A percentile compares a stretch with the other conserved stretches of the same genome.
Conservation (phyloP, 495 filamentous ascomycete species). For the Hypoxylon intermedium region DNA sequence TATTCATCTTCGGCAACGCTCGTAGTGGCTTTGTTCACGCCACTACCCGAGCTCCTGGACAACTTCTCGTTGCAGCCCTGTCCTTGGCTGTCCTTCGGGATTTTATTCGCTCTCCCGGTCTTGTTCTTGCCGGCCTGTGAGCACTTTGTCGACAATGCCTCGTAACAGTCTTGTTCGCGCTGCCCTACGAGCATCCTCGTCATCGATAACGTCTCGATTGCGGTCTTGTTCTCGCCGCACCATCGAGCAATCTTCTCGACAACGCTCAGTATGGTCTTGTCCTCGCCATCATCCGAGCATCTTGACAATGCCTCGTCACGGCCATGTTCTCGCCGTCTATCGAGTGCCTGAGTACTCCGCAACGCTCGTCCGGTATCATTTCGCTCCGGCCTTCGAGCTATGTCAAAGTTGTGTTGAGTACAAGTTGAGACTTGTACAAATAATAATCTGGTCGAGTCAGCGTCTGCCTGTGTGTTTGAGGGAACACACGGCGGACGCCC, state of each 20-base stretch:
- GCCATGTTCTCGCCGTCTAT: background rate
- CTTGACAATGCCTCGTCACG: constrained; percentile 1
- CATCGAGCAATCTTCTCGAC: background rate
- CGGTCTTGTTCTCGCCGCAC: background rate
- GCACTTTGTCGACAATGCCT: background rate
- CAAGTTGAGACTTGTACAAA: background rate
- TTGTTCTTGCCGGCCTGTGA: background rate
- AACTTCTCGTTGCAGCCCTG: background rate
- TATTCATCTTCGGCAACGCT: background rate
- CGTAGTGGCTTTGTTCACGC: background rate
- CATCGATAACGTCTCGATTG: background rate
- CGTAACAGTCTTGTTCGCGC: background rate
- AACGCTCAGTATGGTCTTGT: background rate
- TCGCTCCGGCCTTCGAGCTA: constrained; percentile 11
- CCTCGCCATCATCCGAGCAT: background rate
- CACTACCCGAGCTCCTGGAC: background rate
- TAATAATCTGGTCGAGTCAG: background rate
- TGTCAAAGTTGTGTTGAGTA: background rate
- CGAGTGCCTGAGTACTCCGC: background rate
- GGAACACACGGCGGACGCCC: background rate
- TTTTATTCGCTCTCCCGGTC: too few relatives aligned
- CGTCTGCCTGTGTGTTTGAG: background rate
- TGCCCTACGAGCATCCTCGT: background rate
- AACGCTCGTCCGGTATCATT: constrained; percentile 11
- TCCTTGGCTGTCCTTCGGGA: too few relatives aligned